These are phyloP conservation scores for Piper longum DNA, from an alignment of 164 flowering plant species.

Conservation along the genomic window DNA sequence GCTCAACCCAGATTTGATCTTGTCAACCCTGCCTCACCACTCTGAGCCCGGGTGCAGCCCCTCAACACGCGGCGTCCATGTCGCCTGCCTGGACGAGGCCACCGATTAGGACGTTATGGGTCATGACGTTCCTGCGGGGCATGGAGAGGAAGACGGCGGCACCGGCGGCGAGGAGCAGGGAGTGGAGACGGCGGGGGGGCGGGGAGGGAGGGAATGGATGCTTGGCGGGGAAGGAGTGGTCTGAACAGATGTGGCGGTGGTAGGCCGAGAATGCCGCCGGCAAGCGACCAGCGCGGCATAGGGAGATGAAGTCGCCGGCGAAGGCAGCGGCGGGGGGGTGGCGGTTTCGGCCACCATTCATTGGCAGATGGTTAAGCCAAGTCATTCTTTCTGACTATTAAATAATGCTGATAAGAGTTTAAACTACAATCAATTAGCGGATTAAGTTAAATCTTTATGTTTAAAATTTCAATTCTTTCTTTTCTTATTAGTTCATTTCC, in stretches of 20 bases:
- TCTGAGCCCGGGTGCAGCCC: conserved; percentile 16
- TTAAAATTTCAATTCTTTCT: too few species aligned
- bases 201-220: conserved; percentile 13
- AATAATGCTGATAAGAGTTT: too few species aligned
- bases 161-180: conserved; percentile 40
- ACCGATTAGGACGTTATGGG: conserved; percentile 47
- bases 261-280: conserved; percentile 35
- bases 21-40: conserved; percentile 7
- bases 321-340: too few species aligned
- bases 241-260: conserved; percentile 24
- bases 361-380: too few species aligned
- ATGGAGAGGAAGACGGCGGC: conserved; percentile 29
- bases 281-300: conserved; percentile 34
- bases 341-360: too few species aligned
- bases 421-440: too few species aligned
- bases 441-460: too few species aligned
- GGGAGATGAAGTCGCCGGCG: conserved; percentile 1
- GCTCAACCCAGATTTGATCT: conserved; percentile 35
- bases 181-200: conserved; percentile 49
- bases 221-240: conserved; percentile 36
- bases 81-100: conserved; percentile 42
- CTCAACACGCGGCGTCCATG: conserved; percentile 33
- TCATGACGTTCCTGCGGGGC: conserved; percentile 50
- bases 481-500: too few species aligned
- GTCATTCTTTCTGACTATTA: too few species aligned